These are phyloP conservation scores for Turnera subulata DNA, from an alignment of 345 rosid genomes.

Conservation along the genomic window DNA sequence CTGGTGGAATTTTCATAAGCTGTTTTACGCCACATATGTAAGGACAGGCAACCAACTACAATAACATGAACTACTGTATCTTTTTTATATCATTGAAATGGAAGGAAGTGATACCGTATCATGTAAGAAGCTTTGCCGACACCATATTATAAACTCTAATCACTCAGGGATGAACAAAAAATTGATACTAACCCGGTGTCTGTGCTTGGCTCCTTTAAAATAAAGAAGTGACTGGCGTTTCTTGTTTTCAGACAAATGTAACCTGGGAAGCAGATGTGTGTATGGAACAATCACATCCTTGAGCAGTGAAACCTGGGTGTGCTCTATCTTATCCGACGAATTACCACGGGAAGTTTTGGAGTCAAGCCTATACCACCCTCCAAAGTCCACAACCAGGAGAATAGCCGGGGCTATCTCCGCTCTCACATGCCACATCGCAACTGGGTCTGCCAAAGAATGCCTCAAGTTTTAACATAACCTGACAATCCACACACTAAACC, in stretches of 20 bases:
- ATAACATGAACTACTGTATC: no score
- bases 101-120: no score
- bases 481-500: slow-evolving; percentile 49
- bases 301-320: slow-evolving; percentile 86
- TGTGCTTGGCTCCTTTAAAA: slow-evolving; percentile 93
- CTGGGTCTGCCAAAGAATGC: slow-evolving; percentile 99
- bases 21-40: no score
- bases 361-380: slow-evolving; percentile 92
- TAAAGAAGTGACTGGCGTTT: slow-evolving; percentile 71
- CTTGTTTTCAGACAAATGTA: slow-evolving; percentile 51
- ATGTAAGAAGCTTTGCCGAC: no score
- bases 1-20: no score
- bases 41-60: no score
- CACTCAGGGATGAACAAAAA: not conserved
- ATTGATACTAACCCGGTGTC: slow-evolving; percentile 63
- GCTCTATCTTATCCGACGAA: slow-evolving; percentile 55
- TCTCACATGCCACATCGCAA: slow-evolving; percentile 96
- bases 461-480: slow-evolving; percentile 76
- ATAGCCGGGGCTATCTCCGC: slow-evolving; percentile 75
- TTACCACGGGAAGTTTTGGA: slow-evolving; percentile 49
- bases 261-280: slow-evolving; percentile 75
- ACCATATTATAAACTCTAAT: no score
- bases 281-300: slow-evolving; percentile 96
- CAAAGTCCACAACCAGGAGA: slow-evolving; percentile 94
- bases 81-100: no score